phyloP scores from a whole-genome alignment of 202 grass and related monocot species.

The Schoenoplectus triqueter region DNA sequence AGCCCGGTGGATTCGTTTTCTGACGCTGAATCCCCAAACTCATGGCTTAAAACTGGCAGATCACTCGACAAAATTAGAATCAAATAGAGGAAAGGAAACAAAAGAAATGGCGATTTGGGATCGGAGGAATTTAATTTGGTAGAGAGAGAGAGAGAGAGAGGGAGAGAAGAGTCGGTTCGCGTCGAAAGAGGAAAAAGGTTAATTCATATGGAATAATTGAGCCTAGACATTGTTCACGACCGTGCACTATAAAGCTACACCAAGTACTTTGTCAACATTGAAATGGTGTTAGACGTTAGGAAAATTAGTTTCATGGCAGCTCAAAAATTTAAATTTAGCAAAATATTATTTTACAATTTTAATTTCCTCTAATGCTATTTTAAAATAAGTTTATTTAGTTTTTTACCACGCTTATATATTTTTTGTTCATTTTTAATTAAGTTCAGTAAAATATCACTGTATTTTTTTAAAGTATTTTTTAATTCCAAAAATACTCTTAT shows the following conservation, averaged over 20 bases:
- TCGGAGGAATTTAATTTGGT: background rate
- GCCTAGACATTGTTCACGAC: background rate
- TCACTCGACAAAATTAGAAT: background rate
- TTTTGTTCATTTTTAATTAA: no score
- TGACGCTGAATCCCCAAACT: background rate
- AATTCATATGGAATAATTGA: background rate
- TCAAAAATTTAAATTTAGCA: no score
- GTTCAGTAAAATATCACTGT: no score
- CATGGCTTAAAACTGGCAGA: background rate
- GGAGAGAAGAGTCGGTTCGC: background rate
- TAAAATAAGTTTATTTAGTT: no score
- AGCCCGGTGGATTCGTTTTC: background rate
- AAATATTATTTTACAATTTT: no score
- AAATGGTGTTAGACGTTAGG: background rate
- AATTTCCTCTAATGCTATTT: no score
- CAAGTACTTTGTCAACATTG: background rate
- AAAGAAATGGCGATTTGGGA: conserved; percentile 1
- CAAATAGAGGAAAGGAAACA: background rate
- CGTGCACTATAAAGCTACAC: background rate
- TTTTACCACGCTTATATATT: no score
- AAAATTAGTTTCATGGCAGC: no score
- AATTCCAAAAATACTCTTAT: no score
- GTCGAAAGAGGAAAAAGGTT: conserved; percentile 8
- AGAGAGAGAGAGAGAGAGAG: background rate
- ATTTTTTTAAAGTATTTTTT: no score